Evolutionary conservation across 164 flowering plant genomes (phyloP), one percentile per base, ranked within the genome.

Genomic region (Macadamia tetraphylla): DNA sequence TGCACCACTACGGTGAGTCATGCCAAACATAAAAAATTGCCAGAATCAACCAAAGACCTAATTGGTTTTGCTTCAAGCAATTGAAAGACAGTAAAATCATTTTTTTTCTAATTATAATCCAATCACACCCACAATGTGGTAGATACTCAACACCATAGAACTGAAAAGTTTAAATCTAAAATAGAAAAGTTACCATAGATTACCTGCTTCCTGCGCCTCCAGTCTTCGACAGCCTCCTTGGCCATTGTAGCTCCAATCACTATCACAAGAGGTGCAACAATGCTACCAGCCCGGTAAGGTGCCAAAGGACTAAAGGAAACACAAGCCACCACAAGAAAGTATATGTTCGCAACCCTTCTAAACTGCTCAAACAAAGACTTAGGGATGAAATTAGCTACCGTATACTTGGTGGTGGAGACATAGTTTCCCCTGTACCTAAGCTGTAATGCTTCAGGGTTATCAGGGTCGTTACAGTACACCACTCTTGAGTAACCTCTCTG

Each of bases 311-410:
- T 88, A 74, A 87, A 91, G 2, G 97, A 88, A 29, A 88, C 91
- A 73, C 79, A 86, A 62, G 92, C 89, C 6, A 88, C 89, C 46
- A 86, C 85, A 59, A 90, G 84, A 73, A 88, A 90, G 65, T 87
- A 90, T 6, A 90, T 67, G 69, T 90, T 90, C 3, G 96, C 96
- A 58, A 88, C 94, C 69, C 94, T 79, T 68, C 94, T 77, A 75
- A 91, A 88, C 76, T 91, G 96, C 87, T 90, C 92, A 71, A 88
- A 88, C 79, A 90, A 67, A 11, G 92, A 81, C 76, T 90, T 90
- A 13, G 92, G 90, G 9, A 91, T 65, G 63, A 91, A 91, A 79
- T 85, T 91, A 42, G 67, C 64, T 10, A 76, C 80, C 0, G 90
- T 91, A 65, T 91, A 91, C 82, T 91, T 91, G 0, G 97, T 88